Conservation (phyloP, 371 early-diverging fungal genomes). For the Mortierella sp. region DNA sequence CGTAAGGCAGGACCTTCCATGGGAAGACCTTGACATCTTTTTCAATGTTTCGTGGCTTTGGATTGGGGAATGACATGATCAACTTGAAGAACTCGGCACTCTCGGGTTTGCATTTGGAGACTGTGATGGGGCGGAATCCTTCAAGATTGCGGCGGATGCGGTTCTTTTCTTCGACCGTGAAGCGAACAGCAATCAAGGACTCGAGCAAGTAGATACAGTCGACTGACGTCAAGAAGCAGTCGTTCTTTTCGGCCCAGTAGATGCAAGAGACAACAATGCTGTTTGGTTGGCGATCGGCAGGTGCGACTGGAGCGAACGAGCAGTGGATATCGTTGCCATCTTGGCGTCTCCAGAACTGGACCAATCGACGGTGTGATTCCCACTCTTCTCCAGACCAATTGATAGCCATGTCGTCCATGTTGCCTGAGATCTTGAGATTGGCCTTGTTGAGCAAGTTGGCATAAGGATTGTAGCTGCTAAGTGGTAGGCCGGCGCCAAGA, state of each 20-base stretch:
- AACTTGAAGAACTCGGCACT: slow-evolving; percentile 81
- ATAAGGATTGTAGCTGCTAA: slow-evolving; percentile 62
- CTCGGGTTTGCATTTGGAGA: slow-evolving; percentile 79
- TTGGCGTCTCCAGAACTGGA: slow-evolving; percentile 77
- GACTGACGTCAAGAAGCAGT: slow-evolving; percentile 83
- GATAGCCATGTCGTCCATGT: slow-evolving; percentile 68
- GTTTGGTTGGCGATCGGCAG: slow-evolving; percentile 64
- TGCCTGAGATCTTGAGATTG: slow-evolving; percentile 70
- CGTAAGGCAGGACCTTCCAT: slow-evolving; percentile 74
- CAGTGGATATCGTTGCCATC: slow-evolving; percentile 71
- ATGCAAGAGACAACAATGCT: slow-evolving; percentile 84
- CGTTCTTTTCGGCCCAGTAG: slow-evolving; percentile 80
- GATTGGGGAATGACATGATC: slow-evolving; percentile 86
- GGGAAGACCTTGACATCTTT: slow-evolving; percentile 88
- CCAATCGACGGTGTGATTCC: slow-evolving; percentile 72
- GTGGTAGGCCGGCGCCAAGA: slow-evolving; percentile 24
- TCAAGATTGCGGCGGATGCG: slow-evolving; percentile 86
- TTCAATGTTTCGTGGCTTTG: slow-evolving; percentile 87
- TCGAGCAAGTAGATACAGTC: slow-evolving; percentile 84
- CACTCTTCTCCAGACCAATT: slow-evolving; percentile 74
- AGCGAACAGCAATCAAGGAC: slow-evolving; percentile 76
- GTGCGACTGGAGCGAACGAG: slow-evolving; percentile 67
- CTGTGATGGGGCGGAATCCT: slow-evolving; percentile 82
- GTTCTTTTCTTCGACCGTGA: slow-evolving; percentile 88
- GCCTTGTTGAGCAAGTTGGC: slow-evolving; percentile 76